Percentiles rank a stretch among this genome's conserved stretches.
phyloP scores from a whole-genome alignment of 257 asterid genomes.

The Orobanche coerulescens region DNA sequence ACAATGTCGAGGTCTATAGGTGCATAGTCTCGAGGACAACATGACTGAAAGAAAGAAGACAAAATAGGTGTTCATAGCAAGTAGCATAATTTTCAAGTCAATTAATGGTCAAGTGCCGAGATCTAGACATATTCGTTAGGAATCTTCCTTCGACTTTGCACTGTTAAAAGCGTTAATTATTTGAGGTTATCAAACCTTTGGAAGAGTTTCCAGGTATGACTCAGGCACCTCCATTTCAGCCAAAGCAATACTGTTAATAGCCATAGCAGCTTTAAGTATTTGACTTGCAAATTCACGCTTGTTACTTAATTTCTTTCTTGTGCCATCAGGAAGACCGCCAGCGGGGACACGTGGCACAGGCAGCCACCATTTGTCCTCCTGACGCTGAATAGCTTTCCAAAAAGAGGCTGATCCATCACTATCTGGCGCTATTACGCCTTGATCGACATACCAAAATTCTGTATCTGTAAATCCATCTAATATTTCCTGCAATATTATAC shows the following conservation, averaged over 20 bases:
- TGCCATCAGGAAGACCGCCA: conserved; percentile 52
- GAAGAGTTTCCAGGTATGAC: conserved; percentile 58
- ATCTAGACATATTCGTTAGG: too few species aligned
- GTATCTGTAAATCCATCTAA: conserved; percentile 60
- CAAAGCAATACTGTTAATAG: conserved; percentile 56
- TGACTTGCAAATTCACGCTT: conserved; percentile 68
- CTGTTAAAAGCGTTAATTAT: too few species aligned
- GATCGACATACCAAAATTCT: conserved; percentile 85
- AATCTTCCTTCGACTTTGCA: not conserved
- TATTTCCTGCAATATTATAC: conserved; percentile 43
- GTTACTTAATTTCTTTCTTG: conserved; percentile 56
- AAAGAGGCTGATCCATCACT: conserved; percentile 49
- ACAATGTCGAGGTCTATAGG: too few species aligned
- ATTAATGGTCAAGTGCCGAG: too few species aligned
- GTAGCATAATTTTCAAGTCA: too few species aligned
- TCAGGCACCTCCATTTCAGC: conserved; percentile 75
- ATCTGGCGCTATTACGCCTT: conserved; percentile 46
- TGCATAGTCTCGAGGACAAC: too few species aligned
- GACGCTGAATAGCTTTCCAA: conserved; percentile 46
- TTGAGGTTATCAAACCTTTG: conserved; percentile 35
- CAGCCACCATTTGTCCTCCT: conserved; percentile 87
- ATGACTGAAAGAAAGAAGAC: too few species aligned
- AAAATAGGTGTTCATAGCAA: too few species aligned
- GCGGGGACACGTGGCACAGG: conserved; percentile 72
- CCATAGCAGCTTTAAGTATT: conserved; percentile 84